Conservation (phyloP, 2,329 filamentous ascomycete genomes). For the Colletotrichum sp. region DNA sequence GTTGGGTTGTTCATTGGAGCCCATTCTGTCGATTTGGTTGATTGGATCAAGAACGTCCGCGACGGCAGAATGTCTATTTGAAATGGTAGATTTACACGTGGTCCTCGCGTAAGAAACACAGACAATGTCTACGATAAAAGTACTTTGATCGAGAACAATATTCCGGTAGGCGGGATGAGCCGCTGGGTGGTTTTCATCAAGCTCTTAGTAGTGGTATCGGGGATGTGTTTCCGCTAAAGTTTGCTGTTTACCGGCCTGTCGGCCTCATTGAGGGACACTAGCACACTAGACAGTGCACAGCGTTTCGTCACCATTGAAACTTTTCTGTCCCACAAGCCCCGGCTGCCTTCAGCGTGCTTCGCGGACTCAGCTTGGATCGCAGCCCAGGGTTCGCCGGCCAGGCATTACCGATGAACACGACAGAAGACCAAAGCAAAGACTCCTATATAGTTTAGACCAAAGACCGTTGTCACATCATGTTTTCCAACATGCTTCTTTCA, state of each 20-base stretch:
- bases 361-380: neutral
- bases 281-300: neutral
- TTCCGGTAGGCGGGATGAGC: neutral
- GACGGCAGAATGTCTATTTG: neutral
- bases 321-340: neutral
- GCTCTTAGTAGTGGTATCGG: neutral
- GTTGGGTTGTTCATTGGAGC: neutral
- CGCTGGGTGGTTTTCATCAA: neutral
- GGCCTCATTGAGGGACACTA: too few relatives aligned
- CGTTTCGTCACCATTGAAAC: neutral
- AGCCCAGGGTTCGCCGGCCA: neutral
- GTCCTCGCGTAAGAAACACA: too few relatives aligned
- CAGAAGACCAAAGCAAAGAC: neutral
- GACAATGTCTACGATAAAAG: neutral
- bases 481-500: neutral
- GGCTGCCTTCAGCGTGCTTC: neutral
- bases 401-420: neutral
- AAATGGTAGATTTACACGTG: too few relatives aligned
- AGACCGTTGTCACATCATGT: rapidly evolving
- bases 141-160: neutral
- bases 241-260: neutral
- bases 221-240: neutral
- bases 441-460: neutral
- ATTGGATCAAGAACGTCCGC: rapidly evolving
- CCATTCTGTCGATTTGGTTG: neutral